Evolutionary conservation across 768 basidiomycete genomes (phyloP).

Genomic region (Thelephora ganbajun): DNA sequence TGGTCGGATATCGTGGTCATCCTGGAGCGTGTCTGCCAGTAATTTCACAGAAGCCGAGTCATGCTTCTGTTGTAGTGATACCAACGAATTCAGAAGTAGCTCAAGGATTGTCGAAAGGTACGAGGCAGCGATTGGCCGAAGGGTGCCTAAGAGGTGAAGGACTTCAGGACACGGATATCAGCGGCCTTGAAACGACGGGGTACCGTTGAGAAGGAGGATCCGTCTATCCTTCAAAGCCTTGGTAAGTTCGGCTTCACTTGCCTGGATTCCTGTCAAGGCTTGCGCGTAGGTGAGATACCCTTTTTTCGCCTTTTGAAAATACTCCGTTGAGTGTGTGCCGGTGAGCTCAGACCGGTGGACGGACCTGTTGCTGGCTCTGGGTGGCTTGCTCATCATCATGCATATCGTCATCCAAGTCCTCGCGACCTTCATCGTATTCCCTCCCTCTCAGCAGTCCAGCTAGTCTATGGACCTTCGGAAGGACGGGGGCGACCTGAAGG

Average conservation of each 20-base stretch:
- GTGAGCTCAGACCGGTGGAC: too few species aligned
- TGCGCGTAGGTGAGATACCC: conserved; percentile 41
- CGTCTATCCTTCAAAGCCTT: conserved; percentile 50
- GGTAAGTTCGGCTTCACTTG: conserved; percentile 65
- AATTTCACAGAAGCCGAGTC: conserved; percentile 40
- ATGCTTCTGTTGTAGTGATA: conserved; percentile 44
- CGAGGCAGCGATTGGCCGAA: conserved; percentile 56
- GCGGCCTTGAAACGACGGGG: conserved; percentile 1
- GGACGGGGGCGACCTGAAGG: conserved; percentile 64
- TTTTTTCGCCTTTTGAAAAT: conserved; percentile 17
- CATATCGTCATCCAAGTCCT: conserved; percentile 29
- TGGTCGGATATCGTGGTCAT: conserved; percentile 59
- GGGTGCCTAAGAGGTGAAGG: conserved; percentile 30
- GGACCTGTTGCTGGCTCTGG: too few species aligned
- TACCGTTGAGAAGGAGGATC: conserved; percentile 63
- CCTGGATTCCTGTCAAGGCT: conserved; percentile 56
- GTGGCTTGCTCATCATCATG: conserved; percentile 13
- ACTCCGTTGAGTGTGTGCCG: neutral
- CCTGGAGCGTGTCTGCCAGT: conserved; percentile 45
- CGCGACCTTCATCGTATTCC: conserved; percentile 55
- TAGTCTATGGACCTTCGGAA: conserved; percentile 67
- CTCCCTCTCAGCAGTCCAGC: conserved; percentile 42
- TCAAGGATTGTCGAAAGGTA: conserved; percentile 64
- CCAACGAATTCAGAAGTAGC: conserved; percentile 57
- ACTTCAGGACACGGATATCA: conserved; percentile 1